phyloP scores from a whole-genome alignment of 306 rosid species.

The Gleditsia sinensis region DNA sequence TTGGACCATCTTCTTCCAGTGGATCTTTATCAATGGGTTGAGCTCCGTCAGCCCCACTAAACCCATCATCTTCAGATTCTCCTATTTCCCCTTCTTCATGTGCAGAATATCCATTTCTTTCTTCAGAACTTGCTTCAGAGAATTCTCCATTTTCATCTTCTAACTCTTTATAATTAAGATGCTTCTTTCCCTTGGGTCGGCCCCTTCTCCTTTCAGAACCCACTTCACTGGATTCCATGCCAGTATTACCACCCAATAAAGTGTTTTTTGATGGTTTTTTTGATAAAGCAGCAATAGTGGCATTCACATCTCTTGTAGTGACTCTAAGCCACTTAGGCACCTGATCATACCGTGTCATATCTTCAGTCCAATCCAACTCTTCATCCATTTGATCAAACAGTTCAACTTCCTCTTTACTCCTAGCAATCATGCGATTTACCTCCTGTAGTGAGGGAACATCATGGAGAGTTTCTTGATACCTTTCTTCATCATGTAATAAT shows the following conservation, averaged over 20 bases:
- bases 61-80: conserved; percentile 90
- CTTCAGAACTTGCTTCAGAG: conserved; percentile 95
- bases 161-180: conserved; percentile 76
- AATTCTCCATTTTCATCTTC: conserved; percentile 85
- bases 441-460: conserved; percentile 97
- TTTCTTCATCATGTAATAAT: conserved; percentile 92
- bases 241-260: conserved; percentile 57
- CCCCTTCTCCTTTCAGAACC: conserved; percentile 95
- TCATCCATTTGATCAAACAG: conserved; percentile 99
- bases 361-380: conserved; percentile 89
- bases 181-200: conserved; percentile 82
- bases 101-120: conserved; percentile 77
- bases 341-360: conserved; percentile 79
- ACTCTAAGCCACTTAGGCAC: conserved; percentile 96
- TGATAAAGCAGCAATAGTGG: conserved; percentile 74
- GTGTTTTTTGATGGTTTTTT: conserved; percentile 71
- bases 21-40: conserved; percentile 65
- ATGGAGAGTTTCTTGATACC: conserved; percentile 94
- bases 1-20: conserved; percentile 71
- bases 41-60: conserved; percentile 69
- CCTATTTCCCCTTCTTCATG: conserved; percentile 89
- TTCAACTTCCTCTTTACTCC: conserved; percentile 90
- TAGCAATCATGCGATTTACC: conserved; percentile 99
- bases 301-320: conserved; percentile 79
- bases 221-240: conserved; percentile 60